Conservation (phyloP, 352 stramenopile species). For the Globisporangium radiosum region DNA sequence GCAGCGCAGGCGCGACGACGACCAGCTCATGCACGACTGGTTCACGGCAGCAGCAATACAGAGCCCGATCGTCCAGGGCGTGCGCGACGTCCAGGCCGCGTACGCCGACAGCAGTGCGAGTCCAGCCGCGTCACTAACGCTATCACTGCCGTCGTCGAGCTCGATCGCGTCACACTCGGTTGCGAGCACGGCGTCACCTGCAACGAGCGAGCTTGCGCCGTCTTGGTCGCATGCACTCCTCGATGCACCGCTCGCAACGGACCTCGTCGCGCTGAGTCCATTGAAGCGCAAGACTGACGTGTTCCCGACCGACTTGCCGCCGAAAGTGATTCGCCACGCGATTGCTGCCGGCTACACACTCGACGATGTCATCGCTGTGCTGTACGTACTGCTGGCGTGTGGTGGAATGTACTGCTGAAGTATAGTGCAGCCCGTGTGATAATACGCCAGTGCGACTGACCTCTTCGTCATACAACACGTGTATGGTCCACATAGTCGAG, state of each 20-base stretch:
- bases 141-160: neutral
- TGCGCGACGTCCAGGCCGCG: constrained; percentile 18
- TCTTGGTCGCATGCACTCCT: constrained; percentile 25
- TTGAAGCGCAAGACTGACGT: constrained; percentile 38
- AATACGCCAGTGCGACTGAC: too few species aligned
- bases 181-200: neutral
- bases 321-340: constrained; percentile 38
- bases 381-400: constrained; percentile 24
- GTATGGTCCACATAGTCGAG: constrained; percentile 23
- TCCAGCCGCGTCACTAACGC: neutral
- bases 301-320: constrained; percentile 44
- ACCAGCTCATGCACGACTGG: constrained; percentile 64
- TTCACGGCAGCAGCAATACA: constrained; percentile 42
- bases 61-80: constrained; percentile 36
- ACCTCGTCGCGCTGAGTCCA: constrained; percentile 40
- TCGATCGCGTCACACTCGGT: neutral
- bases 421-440: too few species aligned
- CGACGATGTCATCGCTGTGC: constrained; percentile 42
- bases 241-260: constrained; percentile 31
- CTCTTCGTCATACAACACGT: too few species aligned
- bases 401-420: neutral
- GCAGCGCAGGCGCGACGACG: constrained; percentile 38
- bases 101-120: constrained; percentile 14
- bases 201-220: constrained; percentile 7
- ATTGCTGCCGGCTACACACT: constrained; percentile 45